Conservation (phyloP, 768 basidiomycete species). For the Boletellus ananas region DNA sequence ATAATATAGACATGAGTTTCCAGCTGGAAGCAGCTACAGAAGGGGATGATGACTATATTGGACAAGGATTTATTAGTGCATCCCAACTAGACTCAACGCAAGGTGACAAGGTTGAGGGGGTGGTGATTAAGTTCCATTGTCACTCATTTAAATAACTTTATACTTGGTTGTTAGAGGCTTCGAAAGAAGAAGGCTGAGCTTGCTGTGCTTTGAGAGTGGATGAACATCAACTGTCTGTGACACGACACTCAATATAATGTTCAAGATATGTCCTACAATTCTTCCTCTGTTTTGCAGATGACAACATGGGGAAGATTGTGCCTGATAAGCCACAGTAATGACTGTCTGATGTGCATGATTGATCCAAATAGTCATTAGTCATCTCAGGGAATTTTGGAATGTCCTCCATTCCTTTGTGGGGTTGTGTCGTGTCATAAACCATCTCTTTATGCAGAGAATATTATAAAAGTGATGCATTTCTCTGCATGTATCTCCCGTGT, state of each 20-base stretch:
- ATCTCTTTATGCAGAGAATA: too few relatives aligned
- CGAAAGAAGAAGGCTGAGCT: conserved; percentile 67
- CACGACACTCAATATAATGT: conserved; percentile 44
- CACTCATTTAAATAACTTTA: background rate
- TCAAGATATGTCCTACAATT: conserved; percentile 62
- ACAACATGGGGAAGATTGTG: conserved; percentile 12
- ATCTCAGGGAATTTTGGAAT: too few relatives aligned
- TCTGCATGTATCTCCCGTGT: too few relatives aligned
- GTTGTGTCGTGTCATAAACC: too few relatives aligned
- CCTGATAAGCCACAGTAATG: conserved; percentile 16
- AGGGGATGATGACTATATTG: conserved; percentile 27
- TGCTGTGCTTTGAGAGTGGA: conserved; percentile 77
- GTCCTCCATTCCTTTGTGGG: too few relatives aligned
- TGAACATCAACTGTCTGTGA: conserved; percentile 72
- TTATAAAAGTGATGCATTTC: too few relatives aligned
- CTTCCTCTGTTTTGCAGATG: conserved; percentile 31
- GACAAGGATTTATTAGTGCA: conserved; percentile 59
- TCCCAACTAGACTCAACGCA: conserved; percentile 52
- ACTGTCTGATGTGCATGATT: too few relatives aligned
- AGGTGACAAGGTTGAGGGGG: conserved; percentile 46
- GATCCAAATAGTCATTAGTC: too few relatives aligned
- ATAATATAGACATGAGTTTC: conserved; percentile 1
- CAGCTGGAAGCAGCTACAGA: conserved; percentile 22
- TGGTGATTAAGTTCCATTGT: conserved; percentile 36
- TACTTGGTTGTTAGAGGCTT: conserved; percentile 43